A percentile compares a stretch with the other conserved stretches of the same genome.
phyloP scores from a whole-genome alignment of 805 yeast species.

The Teunomyces atbi region DNA sequence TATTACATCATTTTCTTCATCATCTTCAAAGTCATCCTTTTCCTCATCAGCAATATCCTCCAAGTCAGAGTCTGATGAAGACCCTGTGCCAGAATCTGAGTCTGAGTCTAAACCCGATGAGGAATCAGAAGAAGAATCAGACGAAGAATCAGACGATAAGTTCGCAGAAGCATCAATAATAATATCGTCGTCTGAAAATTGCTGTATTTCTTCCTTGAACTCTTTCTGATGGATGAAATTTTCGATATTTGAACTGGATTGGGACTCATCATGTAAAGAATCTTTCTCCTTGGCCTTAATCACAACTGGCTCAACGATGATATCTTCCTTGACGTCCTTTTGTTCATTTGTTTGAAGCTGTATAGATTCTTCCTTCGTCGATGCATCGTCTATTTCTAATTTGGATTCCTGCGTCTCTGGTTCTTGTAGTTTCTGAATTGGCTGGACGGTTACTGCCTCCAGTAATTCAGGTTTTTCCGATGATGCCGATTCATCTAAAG shows the following conservation, averaged over 20 bases:
- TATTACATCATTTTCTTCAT: conserved; percentile 44
- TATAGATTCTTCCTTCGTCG: too few relatives aligned
- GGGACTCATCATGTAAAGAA: background rate
- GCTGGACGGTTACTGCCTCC: too few relatives aligned
- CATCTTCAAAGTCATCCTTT: conserved; percentile 23
- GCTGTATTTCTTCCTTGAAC: conserved; percentile 6
- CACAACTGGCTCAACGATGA: background rate
- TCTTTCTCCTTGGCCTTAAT: background rate
- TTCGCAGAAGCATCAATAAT: conserved; percentile 10
- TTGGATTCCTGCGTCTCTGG: too few relatives aligned
- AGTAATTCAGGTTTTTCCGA: too few relatives aligned
- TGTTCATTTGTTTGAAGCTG: background rate
- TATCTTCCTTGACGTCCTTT: background rate
- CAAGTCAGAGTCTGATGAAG: conserved; percentile 20
- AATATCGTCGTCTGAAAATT: conserved; percentile 15
- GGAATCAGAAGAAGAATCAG: conserved; percentile 17
- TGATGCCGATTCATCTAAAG: too few relatives aligned
- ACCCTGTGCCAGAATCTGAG: conserved; percentile 16
- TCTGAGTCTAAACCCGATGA: too few relatives aligned
- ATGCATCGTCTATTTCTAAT: too few relatives aligned
- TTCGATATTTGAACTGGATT: background rate
- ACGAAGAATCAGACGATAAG: conserved; percentile 11
- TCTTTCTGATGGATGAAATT: conserved; percentile 7
- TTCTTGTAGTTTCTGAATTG: too few relatives aligned
- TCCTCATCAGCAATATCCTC: conserved; percentile 14